phyloP scores from a whole-genome alignment of 305 asterid species.

The Withania somnifera region DNA sequence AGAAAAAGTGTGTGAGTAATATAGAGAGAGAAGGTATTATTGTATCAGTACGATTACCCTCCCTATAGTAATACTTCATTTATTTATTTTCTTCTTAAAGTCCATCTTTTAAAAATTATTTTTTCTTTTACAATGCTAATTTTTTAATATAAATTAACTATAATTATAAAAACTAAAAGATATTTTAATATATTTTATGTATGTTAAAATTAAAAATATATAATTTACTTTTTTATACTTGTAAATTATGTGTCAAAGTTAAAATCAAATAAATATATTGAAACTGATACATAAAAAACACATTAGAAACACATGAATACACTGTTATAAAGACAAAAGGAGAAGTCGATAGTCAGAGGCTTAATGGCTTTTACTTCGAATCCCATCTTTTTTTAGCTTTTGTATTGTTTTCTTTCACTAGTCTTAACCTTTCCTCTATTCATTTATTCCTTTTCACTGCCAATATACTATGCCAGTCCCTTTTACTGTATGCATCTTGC shows the following conservation, averaged over 20 bases:
- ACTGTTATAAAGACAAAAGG: constrained; percentile 24
- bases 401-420: constrained; percentile 1
- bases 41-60: background rate
- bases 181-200: too few species aligned
- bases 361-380: constrained; percentile 13
- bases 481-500: too few species aligned
- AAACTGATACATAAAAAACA: background rate
- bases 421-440: background rate
- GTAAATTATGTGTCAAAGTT: too few species aligned
- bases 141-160: too few species aligned
- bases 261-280: too few species aligned
- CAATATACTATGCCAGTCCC: background rate
- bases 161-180: too few species aligned
- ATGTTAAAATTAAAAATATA: too few species aligned
- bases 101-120: too few species aligned
- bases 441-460: constrained; percentile 3
- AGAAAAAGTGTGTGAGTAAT: background rate
- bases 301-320: constrained; percentile 3
- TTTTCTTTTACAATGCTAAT: too few species aligned
- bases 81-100: too few species aligned
- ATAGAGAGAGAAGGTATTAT: background rate
- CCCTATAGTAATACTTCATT: too few species aligned
- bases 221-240: too few species aligned
- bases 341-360: constrained; percentile 16
- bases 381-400: constrained; percentile 20